Percentiles rank a stretch among this genome's conserved stretches.
Evolutionary conservation across 73 alveolate species (phyloP).

Genomic region (Tetrahymena malaccensis): DNA sequence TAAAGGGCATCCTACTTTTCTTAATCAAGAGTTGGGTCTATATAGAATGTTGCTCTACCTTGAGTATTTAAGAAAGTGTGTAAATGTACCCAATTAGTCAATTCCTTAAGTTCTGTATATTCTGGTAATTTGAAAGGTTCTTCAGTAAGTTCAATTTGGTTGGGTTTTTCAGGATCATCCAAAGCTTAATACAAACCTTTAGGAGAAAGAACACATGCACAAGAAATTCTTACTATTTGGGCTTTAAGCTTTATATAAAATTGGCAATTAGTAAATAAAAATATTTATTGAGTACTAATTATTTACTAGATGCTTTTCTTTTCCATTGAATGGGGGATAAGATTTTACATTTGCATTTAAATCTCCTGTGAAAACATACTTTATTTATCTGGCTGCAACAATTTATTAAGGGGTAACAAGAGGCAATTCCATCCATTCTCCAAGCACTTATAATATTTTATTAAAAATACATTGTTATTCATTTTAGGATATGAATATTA

Average conservation of each 20-base stretch:
- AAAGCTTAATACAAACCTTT: slow-evolving; percentile 66
- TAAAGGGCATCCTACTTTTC: slow-evolving; percentile 34
- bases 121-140: slow-evolving; percentile 63
- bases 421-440: slow-evolving; percentile 94
- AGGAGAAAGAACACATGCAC: slow-evolving; percentile 76
- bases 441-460: slow-evolving; percentile 20
- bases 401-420: slow-evolving; percentile 86
- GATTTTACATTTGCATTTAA: slow-evolving; percentile 73
- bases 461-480: too few species aligned
- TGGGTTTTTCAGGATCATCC: slow-evolving; percentile 56
- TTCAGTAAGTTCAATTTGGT: slow-evolving; percentile 60
- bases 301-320: slow-evolving; percentile 68
- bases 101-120: slow-evolving; percentile 58
- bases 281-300: not conserved
- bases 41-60: slow-evolving; percentile 67
- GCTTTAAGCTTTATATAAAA: slow-evolving; percentile 53
- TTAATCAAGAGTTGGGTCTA: slow-evolving; percentile 52
- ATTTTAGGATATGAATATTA: too few species aligned
- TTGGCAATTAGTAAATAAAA: not conserved
- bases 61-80: slow-evolving; percentile 62
- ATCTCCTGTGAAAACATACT: slow-evolving; percentile 88
- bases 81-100: slow-evolving; percentile 81
- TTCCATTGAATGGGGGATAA: slow-evolving; percentile 93
- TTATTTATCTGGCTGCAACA: slow-evolving; percentile 68
- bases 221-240: slow-evolving; percentile 83